Evolutionary conservation across 2,329 filamentous ascomycete genomes (phyloP).

Genomic region (Hawksworthiomyces lignivorus): DNA sequence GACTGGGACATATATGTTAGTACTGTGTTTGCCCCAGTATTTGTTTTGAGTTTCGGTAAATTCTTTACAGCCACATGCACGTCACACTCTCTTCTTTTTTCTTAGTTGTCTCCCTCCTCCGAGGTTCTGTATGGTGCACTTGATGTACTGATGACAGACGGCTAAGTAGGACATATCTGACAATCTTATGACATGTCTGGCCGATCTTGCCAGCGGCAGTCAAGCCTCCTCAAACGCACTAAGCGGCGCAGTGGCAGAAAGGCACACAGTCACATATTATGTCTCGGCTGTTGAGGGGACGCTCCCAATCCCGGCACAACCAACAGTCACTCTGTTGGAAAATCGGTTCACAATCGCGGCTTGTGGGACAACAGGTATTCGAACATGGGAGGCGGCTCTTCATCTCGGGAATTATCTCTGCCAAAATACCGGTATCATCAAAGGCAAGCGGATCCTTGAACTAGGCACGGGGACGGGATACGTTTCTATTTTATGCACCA

Average conservation of each 20-base stretch:
- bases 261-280: constrained; percentile 67
- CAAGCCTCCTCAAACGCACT: constrained; percentile 54
- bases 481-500: constrained; percentile 65
- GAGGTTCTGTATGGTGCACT: no score
- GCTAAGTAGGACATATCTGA: constrained; percentile 68
- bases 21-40: no score
- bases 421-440: constrained; percentile 35
- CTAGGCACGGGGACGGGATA: constrained; percentile 72
- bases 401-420: constrained; percentile 65
- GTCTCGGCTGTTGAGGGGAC: constrained; percentile 29
- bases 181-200: constrained; percentile 63
- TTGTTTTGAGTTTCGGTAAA: no score
- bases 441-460: constrained; percentile 56
- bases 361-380: constrained; percentile 64
- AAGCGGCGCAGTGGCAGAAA: constrained; percentile 55
- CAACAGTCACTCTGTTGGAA: constrained; percentile 55
- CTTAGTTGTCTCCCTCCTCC: constrained; percentile 1
- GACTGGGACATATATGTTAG: constrained; percentile 88
- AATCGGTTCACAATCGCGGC: constrained; percentile 61
- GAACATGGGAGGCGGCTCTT: constrained; percentile 75
- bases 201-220: constrained; percentile 54
- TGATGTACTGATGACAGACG: background rate
- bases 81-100: constrained; percentile 28
- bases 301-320: background rate
- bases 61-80: no score